Evolutionary conservation across 2,329 filamentous ascomycete genomes (phyloP), one percentile per base, ranked within the genome.

Genomic region (Fonsecaea monophora): DNA sequence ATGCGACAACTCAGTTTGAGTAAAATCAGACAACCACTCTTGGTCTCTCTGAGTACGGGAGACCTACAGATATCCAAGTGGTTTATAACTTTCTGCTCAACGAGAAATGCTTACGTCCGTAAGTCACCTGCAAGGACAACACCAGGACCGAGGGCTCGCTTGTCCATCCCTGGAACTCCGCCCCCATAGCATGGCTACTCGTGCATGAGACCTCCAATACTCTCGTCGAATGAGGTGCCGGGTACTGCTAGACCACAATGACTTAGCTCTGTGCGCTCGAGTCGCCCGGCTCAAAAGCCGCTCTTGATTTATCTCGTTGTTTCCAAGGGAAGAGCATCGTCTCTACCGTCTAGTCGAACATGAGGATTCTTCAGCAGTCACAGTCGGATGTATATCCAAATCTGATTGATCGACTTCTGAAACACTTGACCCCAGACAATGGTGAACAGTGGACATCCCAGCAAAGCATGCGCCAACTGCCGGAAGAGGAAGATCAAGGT

Each of bases 401-500:
- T 30, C 7, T 10, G n/a, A 55, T 35, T 21, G 30, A 37, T 37
- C 53, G 9, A 55, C 4, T 32, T 55, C 53, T 30, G 15, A 54
- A 54, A 54, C 6, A 15, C 21, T 32, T 30, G 21, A 55, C 12
- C 12, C 32, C 32, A n/a, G 53, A 30, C 53, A 34, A 55, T 35
- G 53, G 32, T 55, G 25, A 55, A 55, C 18, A 13, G 18, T 37
- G 53, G 53, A 1, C 9, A 35, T 21, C 53, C 53, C 53, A 55
- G 53, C 53, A 34, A 32, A 34, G 53, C 12, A 15, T 55, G 53
- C 30, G 13, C 53, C 53, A 55, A 55, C 53, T 55, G 34, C 30
- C 53, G 9, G 30, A 55, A 55, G 4, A 55, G 53, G 35, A 55
- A 37, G 30, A 55, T 55, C 53, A 55, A 55, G 53, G 53, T 55